These are phyloP conservation scores for Orbilia ellipsospora DNA, from an alignment of 2,329 filamentous ascomycete genomes.

Conservation along the genomic window DNA sequence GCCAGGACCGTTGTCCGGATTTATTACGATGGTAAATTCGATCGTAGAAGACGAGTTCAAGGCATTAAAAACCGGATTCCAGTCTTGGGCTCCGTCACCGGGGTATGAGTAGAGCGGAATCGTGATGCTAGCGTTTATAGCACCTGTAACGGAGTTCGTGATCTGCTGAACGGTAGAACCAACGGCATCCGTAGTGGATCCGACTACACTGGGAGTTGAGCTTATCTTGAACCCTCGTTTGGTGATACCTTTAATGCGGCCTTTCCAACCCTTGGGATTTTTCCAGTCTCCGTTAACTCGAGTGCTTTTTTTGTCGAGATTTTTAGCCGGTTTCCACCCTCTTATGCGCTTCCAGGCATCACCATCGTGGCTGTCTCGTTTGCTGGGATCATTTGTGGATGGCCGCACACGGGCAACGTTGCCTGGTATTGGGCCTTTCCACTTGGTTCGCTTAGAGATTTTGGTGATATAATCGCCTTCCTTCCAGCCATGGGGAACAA, in stretches of 20 bases:
- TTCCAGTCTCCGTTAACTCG: background rate
- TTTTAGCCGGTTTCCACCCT: constrained; percentile 20
- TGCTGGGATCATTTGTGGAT: background rate
- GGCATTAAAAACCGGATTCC: constrained; percentile 25
- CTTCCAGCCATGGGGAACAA: constrained; percentile 16
- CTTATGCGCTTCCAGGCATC: constrained; percentile 26
- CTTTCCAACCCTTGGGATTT: constrained; percentile 32
- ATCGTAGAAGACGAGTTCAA: constrained; percentile 32
- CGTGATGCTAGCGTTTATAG: constrained; percentile 34
- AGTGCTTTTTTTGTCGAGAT: constrained; percentile 13
- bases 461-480: background rate
- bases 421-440: too few species aligned
- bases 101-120: constrained; percentile 42
- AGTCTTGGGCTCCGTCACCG: constrained; percentile 29
- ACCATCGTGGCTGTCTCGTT: background rate
- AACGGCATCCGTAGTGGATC: background rate
- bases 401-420: too few species aligned
- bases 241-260: background rate
- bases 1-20: constrained; percentile 37
- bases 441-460: too few species aligned
- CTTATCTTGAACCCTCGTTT: background rate
- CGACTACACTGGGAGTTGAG: constrained; percentile 5
- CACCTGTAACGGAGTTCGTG: constrained; percentile 6
- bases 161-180: constrained; percentile 2
- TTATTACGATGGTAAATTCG: constrained; percentile 46